phyloP scores from a whole-genome alignment of 179 eudicot genomes.

The Carnegiea gigantea region DNA sequence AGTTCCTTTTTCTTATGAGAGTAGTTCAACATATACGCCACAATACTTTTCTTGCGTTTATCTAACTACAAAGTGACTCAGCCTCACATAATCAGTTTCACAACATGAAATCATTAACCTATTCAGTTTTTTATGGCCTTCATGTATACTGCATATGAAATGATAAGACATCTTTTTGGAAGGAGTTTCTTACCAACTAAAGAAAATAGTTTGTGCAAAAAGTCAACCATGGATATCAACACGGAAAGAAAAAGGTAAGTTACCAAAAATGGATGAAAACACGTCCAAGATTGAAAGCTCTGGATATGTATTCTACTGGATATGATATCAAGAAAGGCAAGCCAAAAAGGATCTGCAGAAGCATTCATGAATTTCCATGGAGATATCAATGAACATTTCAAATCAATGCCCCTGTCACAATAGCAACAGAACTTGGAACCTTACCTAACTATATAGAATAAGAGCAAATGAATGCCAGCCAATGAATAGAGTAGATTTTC shows the following conservation, averaged over 20 bases:
- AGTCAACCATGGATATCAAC: background rate
- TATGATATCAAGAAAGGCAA: conserved; percentile 74
- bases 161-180: too few species aligned
- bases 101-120: too few species aligned
- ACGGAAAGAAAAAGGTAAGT: conserved; percentile 13
- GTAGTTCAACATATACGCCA: too few species aligned
- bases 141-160: too few species aligned
- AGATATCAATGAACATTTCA: conserved; percentile 31
- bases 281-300: conserved; percentile 97
- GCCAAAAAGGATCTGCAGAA: conserved; percentile 82
- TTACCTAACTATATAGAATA: conserved; percentile 41
- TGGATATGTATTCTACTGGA: conserved; percentile 74
- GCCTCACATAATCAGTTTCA: too few species aligned
- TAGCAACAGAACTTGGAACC: conserved; percentile 33
- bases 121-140: too few species aligned
- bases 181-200: too few species aligned
- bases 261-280: conserved; percentile 98
- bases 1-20: too few species aligned
- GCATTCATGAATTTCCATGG: conserved; percentile 37
- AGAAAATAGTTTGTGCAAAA: too few species aligned
- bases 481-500: too few species aligned
- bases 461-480: background rate
- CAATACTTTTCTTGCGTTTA: too few species aligned
- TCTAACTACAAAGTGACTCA: too few species aligned
- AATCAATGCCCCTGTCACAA: conserved; percentile 33